Percentiles rank a stretch among this genome's conserved stretches.
Conservation (phyloP, 768 basidiomycete species). For the Phlebiopsis flavidoalba region DNA sequence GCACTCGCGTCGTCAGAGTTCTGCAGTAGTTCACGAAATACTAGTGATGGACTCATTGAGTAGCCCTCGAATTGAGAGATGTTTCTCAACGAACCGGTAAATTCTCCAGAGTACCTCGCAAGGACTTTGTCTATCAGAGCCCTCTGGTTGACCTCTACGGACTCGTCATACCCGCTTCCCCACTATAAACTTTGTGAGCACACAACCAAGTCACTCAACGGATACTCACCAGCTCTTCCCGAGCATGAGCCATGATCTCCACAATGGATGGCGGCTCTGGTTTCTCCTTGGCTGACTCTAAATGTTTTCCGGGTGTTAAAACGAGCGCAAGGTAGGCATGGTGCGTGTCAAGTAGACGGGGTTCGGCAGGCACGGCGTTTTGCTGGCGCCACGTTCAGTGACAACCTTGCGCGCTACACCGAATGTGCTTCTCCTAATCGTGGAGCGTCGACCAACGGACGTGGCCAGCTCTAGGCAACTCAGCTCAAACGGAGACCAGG, state of each 20-base stretch:
- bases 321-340: background rate
- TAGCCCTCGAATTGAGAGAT: background rate
- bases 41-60: slow-evolving; percentile 21
- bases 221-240: slow-evolving; percentile 11
- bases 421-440: too few relatives aligned
- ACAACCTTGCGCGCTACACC: too few relatives aligned
- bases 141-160: slow-evolving; percentile 90
- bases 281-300: background rate
- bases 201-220: slow-evolving; percentile 9
- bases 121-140: slow-evolving; percentile 97
- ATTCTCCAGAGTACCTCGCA: slow-evolving; percentile 92
- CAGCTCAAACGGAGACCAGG: too few relatives aligned
- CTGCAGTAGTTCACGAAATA: slow-evolving; percentile 84
- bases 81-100: slow-evolving; percentile 50
- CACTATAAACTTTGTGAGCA: slow-evolving; percentile 28
- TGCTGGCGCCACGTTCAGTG: too few relatives aligned
- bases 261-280: background rate
- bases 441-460: too few relatives aligned
- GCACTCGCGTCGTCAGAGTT: slow-evolving; percentile 93
- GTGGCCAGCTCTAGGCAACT: too few relatives aligned
- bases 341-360: background rate
- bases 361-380: background rate
- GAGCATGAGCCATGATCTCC: background rate
- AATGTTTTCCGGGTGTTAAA: background rate
- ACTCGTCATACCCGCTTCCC: slow-evolving; percentile 66